Evolutionary conservation across 805 yeast genomes (phyloP), one percentile per base, ranked within the genome.

Genomic region (Schwanniomyces occidentalis): DNA sequence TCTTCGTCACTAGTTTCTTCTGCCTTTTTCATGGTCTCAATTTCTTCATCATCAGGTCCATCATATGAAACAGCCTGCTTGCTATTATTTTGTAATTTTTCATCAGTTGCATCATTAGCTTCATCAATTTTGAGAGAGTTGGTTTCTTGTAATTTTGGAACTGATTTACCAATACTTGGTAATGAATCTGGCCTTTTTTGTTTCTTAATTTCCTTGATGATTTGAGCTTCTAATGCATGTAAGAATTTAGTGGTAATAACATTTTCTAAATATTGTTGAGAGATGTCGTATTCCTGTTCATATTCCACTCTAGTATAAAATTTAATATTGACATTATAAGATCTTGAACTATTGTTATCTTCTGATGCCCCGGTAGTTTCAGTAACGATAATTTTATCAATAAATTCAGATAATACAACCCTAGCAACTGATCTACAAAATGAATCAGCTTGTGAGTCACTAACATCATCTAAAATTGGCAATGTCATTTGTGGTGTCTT

Each of bases 401-500:
- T 81, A 47, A 93, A 80, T 71, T 95, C 96, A 25, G 96, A 83
- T 46, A 93, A 73, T 36, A 78, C 73, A 49, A 93, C 93, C 55
- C 78, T 80, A 23, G 95, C 87, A 38, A 91, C 82, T 22, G 93
- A 80, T 64, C 88, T 88, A 65, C 95, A 85, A 80, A 95, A 93
- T 4, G 87, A 78, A 52, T 89, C 96, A 2, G 98, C 98, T 58
- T 82, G 80, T 16, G 76, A 85, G 60, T 91, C 96, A 30, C 75
- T 72, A 35, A 95, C 93, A 52, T 85, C 95, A 22, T 73, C 66
- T 53, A 78, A 69, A 30, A 93, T 73, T 17, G 99, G 99, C 50
- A 93, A 70, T 3, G 93, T 80, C 99, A 93, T 93, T 69, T 93
- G 98, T 28, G 99, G 99, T n/a, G 99, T 93, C 71, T 88, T 87